phyloP scores from a whole-genome alignment of 345 rosid species.

The Eucalyptus viminalis region DNA sequence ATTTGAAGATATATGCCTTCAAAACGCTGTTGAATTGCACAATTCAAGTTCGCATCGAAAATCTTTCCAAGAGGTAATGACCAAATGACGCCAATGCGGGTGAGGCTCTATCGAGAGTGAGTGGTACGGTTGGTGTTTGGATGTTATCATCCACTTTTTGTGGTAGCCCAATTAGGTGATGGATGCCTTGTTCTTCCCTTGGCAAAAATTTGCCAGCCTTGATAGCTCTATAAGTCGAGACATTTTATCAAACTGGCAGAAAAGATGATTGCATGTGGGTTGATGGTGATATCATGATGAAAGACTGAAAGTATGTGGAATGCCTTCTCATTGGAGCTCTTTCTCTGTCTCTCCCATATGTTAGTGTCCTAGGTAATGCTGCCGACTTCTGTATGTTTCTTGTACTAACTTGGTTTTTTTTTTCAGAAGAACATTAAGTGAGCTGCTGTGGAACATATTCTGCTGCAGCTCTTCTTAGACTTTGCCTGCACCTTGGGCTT shows the following conservation, averaged over 20 bases:
- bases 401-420: neutral
- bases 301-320: neutral
- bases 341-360: neutral
- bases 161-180: neutral
- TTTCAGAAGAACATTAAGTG: neutral
- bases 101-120: neutral
- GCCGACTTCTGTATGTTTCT: neutral
- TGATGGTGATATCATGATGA: neutral
- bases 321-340: neutral
- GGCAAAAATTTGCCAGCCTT: neutral
- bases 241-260: neutral
- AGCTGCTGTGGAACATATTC: neutral
- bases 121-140: neutral
- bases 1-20: slow-evolving; percentile 67
- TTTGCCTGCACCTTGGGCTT: neutral
- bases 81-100: neutral
- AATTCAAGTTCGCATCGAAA: slow-evolving; percentile 75
- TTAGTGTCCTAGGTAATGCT: neutral
- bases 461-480: neutral
- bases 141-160: neutral
- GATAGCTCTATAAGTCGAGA: neutral
- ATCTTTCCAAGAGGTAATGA: slow-evolving; percentile 56
- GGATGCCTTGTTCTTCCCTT: neutral
- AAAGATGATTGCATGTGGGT: neutral
- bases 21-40: slow-evolving; percentile 51